Conservation (phyloP, 2,329 filamentous ascomycete species). For the Phaeophleospora eucalypticola region DNA sequence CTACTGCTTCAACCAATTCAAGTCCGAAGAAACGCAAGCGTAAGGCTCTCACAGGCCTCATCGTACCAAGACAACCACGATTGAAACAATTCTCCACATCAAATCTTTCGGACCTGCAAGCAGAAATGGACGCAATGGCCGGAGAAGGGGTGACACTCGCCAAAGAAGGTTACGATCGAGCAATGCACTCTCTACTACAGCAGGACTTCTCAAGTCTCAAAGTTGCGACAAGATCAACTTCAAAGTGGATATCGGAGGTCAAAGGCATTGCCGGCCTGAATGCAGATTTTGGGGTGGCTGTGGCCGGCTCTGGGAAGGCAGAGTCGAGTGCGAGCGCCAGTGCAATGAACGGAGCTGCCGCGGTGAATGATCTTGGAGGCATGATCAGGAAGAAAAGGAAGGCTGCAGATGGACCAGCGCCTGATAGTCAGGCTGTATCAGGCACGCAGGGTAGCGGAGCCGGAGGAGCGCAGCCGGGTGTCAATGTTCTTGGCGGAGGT, state of each 20-base stretch:
- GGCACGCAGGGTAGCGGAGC: background rate
- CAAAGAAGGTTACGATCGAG: conserved; percentile 42
- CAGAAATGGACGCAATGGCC: conserved; percentile 8
- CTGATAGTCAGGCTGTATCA: conserved; percentile 2
- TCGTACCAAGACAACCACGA: conserved; percentile 59
- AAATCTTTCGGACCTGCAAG: conserved; percentile 17
- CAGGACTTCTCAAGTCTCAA: conserved; percentile 67
- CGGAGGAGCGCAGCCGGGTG: conserved; percentile 16
- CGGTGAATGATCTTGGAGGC: conserved; percentile 30
- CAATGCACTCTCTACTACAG: conserved; percentile 59
- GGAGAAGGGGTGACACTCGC: conserved; percentile 22
- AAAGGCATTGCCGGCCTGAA: conserved; percentile 27
- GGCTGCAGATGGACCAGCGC: conserved; percentile 20
- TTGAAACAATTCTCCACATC: conserved; percentile 29
- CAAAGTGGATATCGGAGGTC: conserved; percentile 67
- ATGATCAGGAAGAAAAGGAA: conserved; percentile 52
- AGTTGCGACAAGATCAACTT: conserved; percentile 61
- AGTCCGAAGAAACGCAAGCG: conserved; percentile 36
- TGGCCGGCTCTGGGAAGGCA: conserved; percentile 17
- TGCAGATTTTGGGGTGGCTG: conserved; percentile 18
- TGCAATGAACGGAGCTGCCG: conserved; percentile 4
- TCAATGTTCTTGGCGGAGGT: conserved; percentile 50
- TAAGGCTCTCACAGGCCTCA: conserved; percentile 53
- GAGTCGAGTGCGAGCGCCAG: background rate
- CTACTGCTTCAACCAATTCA: background rate